Base-by-base conservation (phyloP, 306 rosid species). In the Trifolium pratense region DNA sequence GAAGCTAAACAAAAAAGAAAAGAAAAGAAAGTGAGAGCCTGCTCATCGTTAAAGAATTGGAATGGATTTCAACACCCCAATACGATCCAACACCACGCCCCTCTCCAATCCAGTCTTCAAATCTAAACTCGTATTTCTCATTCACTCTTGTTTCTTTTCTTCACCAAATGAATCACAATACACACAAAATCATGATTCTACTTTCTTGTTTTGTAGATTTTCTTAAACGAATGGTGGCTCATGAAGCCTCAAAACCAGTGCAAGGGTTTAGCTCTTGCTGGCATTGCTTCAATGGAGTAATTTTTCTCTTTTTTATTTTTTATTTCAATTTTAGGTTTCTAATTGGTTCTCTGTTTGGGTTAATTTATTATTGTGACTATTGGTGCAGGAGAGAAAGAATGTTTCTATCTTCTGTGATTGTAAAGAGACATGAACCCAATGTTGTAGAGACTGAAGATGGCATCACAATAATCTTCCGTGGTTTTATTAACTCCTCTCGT, bases 141-240 rank as follows among this genome's bases (percentile, higher is more conserved):
- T 51, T 51, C 74, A 3, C 62, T 52, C 29, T 52, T 51, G 3
- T 29, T 49, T 32, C 18, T 69, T 17, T 31, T 17, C 26, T 43
- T 49, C 42, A 51, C 18, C 5, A 5, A 20, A 42, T 39, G 5
- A 39, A 37, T 34, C 26, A 37, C 4, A 40, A 15, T 21, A 5
- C 39, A 37, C 16, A 17, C 25, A 29, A 29, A 21, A 45, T 62
- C 29, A 36, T 43, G 14, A 36, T 7, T 20, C 6, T n/a, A 37
- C 36, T 31, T 43, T 5, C 17, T 65, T 75, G 10, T 26, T 42
- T 67, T 67, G 12, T 17, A 83, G 84, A 32, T 79, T 72, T 60
- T 66, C 76, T 55, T 84, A 17, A 60, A 63, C 17, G 82, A 84
- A 20, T 84, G 87, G 87, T 84, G 87, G 87, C 71, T 84, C 16